phyloP scores from a whole-genome alignment of 2,329 filamentous ascomycete genomes.

The Byssochlamys sp. region DNA sequence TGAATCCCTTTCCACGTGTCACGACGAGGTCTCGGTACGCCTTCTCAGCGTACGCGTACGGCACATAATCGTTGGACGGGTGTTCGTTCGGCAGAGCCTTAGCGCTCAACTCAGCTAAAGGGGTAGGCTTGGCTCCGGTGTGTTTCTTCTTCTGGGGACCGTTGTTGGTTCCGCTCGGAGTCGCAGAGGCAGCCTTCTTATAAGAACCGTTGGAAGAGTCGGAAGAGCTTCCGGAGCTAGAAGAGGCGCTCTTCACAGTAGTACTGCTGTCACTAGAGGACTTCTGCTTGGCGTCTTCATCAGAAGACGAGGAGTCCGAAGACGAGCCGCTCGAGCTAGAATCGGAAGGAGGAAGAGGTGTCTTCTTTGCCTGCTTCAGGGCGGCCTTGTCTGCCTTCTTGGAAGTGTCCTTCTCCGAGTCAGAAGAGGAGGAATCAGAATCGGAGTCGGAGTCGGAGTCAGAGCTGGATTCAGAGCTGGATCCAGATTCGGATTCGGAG shows the following conservation, averaged over 20 bases:
- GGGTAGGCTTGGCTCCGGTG: slow-evolving; percentile 49
- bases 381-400: slow-evolving; percentile 19
- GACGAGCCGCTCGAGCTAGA: slow-evolving; percentile 12
- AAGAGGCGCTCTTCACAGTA: slow-evolving; percentile 19
- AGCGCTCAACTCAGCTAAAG: slow-evolving; percentile 70
- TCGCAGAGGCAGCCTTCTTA: slow-evolving; percentile 36
- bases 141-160: slow-evolving; percentile 32
- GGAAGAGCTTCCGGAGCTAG: slow-evolving; percentile 5
- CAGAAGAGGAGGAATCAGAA: slow-evolving; percentile 14
- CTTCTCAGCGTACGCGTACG: slow-evolving; percentile 78
- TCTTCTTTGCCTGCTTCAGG: slow-evolving; percentile 26
- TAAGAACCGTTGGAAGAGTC: slow-evolving; percentile 7
- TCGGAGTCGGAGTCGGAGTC: slow-evolving; percentile 8
- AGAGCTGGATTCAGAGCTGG: slow-evolving; percentile 7
- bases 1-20: slow-evolving; percentile 92
- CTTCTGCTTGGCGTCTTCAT: slow-evolving; percentile 14
- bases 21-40: slow-evolving; percentile 82
- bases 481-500: slow-evolving; percentile 13
- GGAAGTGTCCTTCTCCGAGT: slow-evolving; percentile 17
- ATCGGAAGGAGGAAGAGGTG: slow-evolving; percentile 24
- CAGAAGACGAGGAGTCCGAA: slow-evolving; percentile 16
- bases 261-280: slow-evolving; percentile 22
- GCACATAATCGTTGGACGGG: slow-evolving; percentile 72
- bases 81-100: slow-evolving; percentile 56
- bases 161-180: slow-evolving; percentile 39